phyloP scores from a whole-genome alignment of 345 rosid genomes.

The Linum tenue region DNA sequence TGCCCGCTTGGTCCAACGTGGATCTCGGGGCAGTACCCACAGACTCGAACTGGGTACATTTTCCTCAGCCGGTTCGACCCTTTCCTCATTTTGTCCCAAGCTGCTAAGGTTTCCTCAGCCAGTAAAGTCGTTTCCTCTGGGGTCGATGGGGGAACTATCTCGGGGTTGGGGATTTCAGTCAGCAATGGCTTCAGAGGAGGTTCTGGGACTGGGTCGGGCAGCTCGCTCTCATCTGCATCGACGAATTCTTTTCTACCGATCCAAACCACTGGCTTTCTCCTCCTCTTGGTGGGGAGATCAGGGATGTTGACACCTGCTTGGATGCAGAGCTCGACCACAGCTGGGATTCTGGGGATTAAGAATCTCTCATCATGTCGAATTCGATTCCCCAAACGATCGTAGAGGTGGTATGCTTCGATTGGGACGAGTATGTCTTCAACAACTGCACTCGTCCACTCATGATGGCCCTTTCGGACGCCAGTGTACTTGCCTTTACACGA shows the following conservation, averaged over 20 bases:
- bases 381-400: constrained; percentile 68
- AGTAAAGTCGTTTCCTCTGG: constrained; percentile 49
- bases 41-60: constrained; percentile 78
- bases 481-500: constrained; percentile 70
- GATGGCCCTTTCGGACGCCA: constrained; percentile 64
- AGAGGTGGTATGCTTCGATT: constrained; percentile 73
- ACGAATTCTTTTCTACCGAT: constrained; percentile 65
- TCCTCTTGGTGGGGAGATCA: constrained; percentile 65
- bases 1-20: constrained; percentile 85
- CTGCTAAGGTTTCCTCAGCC: constrained; percentile 69
- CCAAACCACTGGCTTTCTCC: constrained; percentile 81
- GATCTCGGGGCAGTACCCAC: constrained; percentile 93
- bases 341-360: constrained; percentile 66
- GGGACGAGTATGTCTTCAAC: constrained; percentile 63
- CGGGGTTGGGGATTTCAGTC: constrained; percentile 48
- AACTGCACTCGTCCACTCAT: constrained; percentile 64
- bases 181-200: constrained; percentile 42
- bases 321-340: constrained; percentile 79
- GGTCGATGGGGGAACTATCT: constrained; percentile 39
- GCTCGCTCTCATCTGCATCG: constrained; percentile 83
- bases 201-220: constrained; percentile 64
- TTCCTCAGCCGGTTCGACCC: constrained; percentile 79
- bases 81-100: constrained; percentile 73
- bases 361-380: constrained; percentile 75
- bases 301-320: constrained; percentile 83